Percentiles rank a stretch among this genome's conserved stretches.
These are phyloP conservation scores for Drechslerella stenobrocha DNA, from an alignment of 2,329 filamentous ascomycete species.

Conservation along the genomic window DNA sequence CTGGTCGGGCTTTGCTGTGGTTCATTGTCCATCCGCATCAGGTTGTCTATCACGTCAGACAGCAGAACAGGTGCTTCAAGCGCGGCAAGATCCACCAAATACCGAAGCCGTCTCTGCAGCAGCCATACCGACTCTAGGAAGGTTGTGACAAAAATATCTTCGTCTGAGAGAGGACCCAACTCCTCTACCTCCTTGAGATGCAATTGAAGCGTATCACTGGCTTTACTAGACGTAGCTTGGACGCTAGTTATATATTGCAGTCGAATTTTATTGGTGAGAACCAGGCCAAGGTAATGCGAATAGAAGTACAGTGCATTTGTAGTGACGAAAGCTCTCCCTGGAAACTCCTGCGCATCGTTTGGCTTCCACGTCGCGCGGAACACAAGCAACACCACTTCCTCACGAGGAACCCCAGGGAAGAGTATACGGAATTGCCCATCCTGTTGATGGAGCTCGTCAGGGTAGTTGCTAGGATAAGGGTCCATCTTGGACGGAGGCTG, in stretches of 20 bases:
- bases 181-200: conserved; percentile 59
- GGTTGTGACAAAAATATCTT: conserved; percentile 82
- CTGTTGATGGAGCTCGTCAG: conserved; percentile 77
- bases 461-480: conserved; percentile 73
- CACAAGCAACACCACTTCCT: conserved; percentile 69
- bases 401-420: conserved; percentile 73
- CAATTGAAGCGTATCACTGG: conserved; percentile 90
- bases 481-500: conserved; percentile 5
- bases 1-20: conserved; percentile 69
- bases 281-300: conserved; percentile 87
- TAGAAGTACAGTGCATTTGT: conserved; percentile 91
- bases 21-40: conserved; percentile 73
- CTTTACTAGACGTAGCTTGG: conserved; percentile 81
- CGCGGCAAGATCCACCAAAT: conserved; percentile 66
- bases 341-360: conserved; percentile 74
- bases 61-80: conserved; percentile 67
- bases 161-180: conserved; percentile 63
- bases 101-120: conserved; percentile 80
- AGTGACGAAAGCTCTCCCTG: conserved; percentile 84
- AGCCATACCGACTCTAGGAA: conserved; percentile 86
- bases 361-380: conserved; percentile 89
- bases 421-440: conserved; percentile 91
- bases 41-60: conserved; percentile 69
- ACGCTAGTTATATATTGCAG: conserved; percentile 82
- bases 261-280: conserved; percentile 76